Percentiles rank a stretch among this genome's conserved stretches.
These are phyloP conservation scores for Mucor ambiguus DNA, from an alignment of 371 early-diverging fungal genomes.

Conservation along the genomic window DNA sequence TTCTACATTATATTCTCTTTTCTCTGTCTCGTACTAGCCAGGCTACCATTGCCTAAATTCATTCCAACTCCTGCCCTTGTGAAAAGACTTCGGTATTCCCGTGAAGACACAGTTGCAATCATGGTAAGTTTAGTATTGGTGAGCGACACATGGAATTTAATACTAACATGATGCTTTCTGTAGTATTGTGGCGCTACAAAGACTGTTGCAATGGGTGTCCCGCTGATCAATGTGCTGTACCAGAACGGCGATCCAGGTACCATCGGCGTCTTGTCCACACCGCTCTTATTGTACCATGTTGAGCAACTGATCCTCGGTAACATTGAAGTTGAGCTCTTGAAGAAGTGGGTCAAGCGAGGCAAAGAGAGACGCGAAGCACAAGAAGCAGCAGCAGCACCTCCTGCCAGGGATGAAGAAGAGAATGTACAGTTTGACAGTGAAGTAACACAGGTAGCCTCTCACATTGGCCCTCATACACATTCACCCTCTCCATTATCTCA, in stretches of 20 bases:
- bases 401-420: conserved; percentile 24
- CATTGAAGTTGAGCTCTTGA: conserved; percentile 32
- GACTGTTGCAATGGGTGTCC: conserved; percentile 80
- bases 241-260: conserved; percentile 47
- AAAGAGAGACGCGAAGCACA: conserved; percentile 5
- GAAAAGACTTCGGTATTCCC: conserved; percentile 43
- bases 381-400: not conserved
- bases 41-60: conserved; percentile 47
- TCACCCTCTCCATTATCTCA: conserved; percentile 25
- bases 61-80: conserved; percentile 26
- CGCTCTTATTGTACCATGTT: conserved; percentile 77
- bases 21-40: conserved; percentile 41
- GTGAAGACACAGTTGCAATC: conserved; percentile 62
- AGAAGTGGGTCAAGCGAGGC: conserved; percentile 29
- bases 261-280: conserved; percentile 68
- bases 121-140: conserved; percentile 38
- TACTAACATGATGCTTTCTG: not conserved
- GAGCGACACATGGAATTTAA: not conserved
- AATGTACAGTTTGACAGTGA: conserved; percentile 16
- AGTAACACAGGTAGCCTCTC: conserved; percentile 23
- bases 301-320: conserved; percentile 65
- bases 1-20: conserved; percentile 53
- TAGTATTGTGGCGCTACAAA: conserved; percentile 77
- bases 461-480: conserved; percentile 10
- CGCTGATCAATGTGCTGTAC: conserved; percentile 75